Base-by-base conservation (phyloP, 495 filamentous ascomycete species). In the Pyrenula massariospora region DNA sequence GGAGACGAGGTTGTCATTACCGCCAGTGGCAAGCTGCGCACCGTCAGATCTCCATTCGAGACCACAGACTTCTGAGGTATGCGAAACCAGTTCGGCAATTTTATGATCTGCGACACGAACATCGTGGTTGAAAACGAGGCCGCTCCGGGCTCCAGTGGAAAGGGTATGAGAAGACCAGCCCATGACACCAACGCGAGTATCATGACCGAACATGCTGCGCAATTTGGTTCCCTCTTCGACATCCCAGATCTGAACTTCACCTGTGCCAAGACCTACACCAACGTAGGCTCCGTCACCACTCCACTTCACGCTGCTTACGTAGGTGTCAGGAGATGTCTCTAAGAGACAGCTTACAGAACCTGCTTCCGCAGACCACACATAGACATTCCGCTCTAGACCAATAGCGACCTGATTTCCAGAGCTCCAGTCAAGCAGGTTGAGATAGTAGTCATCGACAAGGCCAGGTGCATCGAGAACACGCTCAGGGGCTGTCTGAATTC, bases 161-260 rank as follows among this genome's bases (percentile, higher is more conserved):
- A 99, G 79, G 54, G 92, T 85, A 68, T 96, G 93, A 77, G 96
- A 96, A 76, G 86, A 94, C 93, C 93, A 99, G 60, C 91, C 90
- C 89, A 96, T 95, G 52, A 96, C 91, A 62, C 91, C 89, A 57
- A 99, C 93, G 47, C 93, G 93, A 23, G 90, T 87, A 61, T 96
- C 93, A 64, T 99, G 93, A 53, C 92, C 94, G 66, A 88, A 85
- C 93, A 99, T 99, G 76, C 89, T 96, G 64, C 93, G 90, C 42
- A 97, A 84, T 79, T 96, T 96, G 62, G 81, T 84, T 25, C 87
- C 84, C 64, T 99, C 93, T 60, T 96, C 88, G 22, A 96, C 93
- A 62, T 99, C 93, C 93, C 93, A 99, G 68, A 99, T 99, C 71
- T 99, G 93, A 48, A 97, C 88, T 65, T 99, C 93, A 58, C 93